These are phyloP conservation scores for Saprolegnia parasitica DNA, from an alignment of 352 stramenopile species.

Conservation along the genomic window DNA sequence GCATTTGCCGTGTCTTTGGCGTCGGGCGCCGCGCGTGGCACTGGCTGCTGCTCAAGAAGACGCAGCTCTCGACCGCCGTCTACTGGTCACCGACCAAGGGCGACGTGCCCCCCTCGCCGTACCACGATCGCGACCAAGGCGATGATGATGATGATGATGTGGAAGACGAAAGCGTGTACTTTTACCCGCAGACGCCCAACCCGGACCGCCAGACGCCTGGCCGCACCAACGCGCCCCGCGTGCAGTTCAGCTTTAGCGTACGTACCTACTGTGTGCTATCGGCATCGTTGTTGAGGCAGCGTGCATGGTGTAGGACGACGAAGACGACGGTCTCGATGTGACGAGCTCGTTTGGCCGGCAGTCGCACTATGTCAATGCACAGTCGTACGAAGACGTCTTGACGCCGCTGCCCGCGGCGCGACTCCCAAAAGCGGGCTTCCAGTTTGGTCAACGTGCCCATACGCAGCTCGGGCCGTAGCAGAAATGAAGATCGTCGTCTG, in stretches of 20 bases:
- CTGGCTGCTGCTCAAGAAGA: neutral
- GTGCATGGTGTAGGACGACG: slow-evolving; percentile 10
- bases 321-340: slow-evolving; percentile 6
- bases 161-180: slow-evolving; percentile 19
- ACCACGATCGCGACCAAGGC: neutral
- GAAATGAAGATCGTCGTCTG: too few species aligned
- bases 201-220: neutral
- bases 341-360: neutral
- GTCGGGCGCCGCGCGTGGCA: neutral
- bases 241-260: slow-evolving; percentile 22
- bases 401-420: neutral
- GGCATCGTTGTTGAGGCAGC: neutral
- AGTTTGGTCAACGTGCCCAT: too few species aligned
- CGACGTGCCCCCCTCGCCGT: neutral
- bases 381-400: neutral
- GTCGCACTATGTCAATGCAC: slow-evolving; percentile 9
- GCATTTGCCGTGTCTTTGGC: neutral
- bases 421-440: too few species aligned
- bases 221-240: neutral
- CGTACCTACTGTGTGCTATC: neutral
- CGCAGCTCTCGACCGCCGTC: neutral
- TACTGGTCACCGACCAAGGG: slow-evolving; percentile 12
- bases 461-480: too few species aligned
- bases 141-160: slow-evolving; percentile 3
- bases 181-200: slow-evolving; percentile 22